phyloP scores from a whole-genome alignment of 805 yeast genomes.

The Hermanozyma aechmeae region DNA sequence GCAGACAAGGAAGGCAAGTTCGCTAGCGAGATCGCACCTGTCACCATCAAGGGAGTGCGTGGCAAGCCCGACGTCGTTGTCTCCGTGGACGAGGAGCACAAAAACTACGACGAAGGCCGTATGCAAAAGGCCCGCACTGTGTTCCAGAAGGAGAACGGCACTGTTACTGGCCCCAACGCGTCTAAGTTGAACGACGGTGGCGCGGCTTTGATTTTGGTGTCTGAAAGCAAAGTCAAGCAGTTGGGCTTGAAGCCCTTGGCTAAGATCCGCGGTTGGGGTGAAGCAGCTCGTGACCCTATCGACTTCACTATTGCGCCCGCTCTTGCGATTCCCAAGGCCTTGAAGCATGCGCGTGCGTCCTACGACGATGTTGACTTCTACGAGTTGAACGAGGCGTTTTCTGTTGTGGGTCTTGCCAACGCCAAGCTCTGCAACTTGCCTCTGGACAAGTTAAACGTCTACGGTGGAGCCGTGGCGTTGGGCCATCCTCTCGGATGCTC shows the following conservation, averaged over 20 bases:
- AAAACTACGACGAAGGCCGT: conserved; percentile 68
- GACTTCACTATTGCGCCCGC: conserved; percentile 97
- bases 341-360: conserved; percentile 70
- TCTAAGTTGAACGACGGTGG: conserved; percentile 97
- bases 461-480: conserved; percentile 94
- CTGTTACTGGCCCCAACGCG: conserved; percentile 96
- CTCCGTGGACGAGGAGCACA: conserved; percentile 73
- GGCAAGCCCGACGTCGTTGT: conserved; percentile 75
- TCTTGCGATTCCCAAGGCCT: conserved; percentile 90
- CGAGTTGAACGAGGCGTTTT: conserved; percentile 96
- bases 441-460: conserved; percentile 64
- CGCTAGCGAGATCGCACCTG: conserved; percentile 71
- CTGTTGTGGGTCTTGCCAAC: conserved; percentile 93
- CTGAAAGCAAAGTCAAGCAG: conserved; percentile 78
- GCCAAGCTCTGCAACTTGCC: conserved; percentile 59
- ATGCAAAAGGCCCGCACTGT: conserved; percentile 85
- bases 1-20: conserved; percentile 82
- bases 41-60: conserved; percentile 82
- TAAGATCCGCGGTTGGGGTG: conserved; percentile 90
- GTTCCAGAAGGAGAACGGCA: conserved; percentile 88
- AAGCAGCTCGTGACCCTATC: conserved; percentile 91
- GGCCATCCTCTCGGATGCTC: conserved; percentile 95
- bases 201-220: conserved; percentile 85
- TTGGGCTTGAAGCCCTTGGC: conserved; percentile 85
- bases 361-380: conserved; percentile 72